Evolutionary conservation across 768 basidiomycete genomes (phyloP).

Genomic region (Ephemerocybe angulata): DNA sequence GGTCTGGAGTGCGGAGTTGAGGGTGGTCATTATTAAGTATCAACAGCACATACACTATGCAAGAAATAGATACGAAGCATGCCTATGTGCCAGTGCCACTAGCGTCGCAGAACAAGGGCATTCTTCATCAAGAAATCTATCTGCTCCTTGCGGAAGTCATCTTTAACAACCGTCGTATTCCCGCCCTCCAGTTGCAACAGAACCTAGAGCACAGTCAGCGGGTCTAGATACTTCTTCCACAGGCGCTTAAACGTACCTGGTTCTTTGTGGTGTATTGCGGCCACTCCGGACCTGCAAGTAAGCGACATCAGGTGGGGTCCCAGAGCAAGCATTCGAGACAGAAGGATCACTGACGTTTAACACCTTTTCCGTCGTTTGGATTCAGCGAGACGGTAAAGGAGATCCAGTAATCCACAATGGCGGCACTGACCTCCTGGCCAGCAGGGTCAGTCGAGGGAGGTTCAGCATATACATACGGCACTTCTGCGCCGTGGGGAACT

Average conservation of each 20-base stretch:
- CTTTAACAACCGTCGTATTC: conserved; percentile 34
- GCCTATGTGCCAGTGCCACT: too few species aligned
- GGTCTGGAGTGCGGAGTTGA: too few species aligned
- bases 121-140: conserved; percentile 34
- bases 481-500: conserved; percentile 33
- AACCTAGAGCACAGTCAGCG: background rate
- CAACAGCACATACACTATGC: too few species aligned
- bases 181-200: conserved; percentile 30
- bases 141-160: conserved; percentile 33
- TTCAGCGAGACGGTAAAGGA: conserved; percentile 37
- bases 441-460: conserved; percentile 19
- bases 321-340: background rate
- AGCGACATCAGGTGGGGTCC: background rate
- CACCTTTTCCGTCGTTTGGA: conserved; percentile 36
- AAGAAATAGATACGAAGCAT: too few species aligned
- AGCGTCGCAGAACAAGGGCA: conserved; percentile 17
- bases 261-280: conserved; percentile 22
- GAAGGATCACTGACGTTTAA: conserved; percentile 22
- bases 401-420: conserved; percentile 42
- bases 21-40: too few species aligned
- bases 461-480: conserved; percentile 33
- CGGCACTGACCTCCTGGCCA: conserved; percentile 22
- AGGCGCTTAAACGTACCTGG: background rate
- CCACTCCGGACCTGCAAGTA: conserved; percentile 25
- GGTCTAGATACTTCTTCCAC: conserved; percentile 10